phyloP scores from a whole-genome alignment of 208 protist genomes.

The Eutreptiella sp. region DNA sequence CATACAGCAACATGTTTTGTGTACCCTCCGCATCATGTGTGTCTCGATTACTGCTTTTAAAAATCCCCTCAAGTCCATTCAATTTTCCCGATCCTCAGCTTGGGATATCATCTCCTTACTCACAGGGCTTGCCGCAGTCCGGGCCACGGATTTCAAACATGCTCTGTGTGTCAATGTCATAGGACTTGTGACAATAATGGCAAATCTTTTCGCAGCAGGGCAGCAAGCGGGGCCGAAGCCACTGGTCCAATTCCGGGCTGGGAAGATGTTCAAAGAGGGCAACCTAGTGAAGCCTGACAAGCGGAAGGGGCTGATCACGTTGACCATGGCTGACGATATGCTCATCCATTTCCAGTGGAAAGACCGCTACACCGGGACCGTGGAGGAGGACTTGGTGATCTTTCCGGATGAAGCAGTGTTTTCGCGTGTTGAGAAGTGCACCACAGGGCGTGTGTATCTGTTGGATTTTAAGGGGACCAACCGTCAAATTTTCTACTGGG shows the following conservation, averaged over 20 bases:
- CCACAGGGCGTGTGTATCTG: constrained; percentile 41
- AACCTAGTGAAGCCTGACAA: constrained; percentile 33
- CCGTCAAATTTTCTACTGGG: constrained; percentile 45
- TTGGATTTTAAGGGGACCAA: constrained; percentile 36
- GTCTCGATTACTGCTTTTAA: no score
- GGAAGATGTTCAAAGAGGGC: constrained; percentile 37
- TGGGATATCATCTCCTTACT: no score
- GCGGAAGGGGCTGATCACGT: constrained; percentile 33
- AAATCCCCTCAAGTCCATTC: no score
- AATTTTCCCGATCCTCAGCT: no score
- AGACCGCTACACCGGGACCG: constrained; percentile 26
- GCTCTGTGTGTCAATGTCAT: no score
- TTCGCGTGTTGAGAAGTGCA: constrained; percentile 36
- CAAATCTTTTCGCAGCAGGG: constrained; percentile 9
- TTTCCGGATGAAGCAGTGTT: constrained; percentile 45
- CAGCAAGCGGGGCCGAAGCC: constrained; percentile 30
- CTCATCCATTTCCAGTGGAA: constrained; percentile 42
- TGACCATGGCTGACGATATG: constrained; percentile 27
- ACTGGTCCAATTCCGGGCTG: constrained; percentile 30
- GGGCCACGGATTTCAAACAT: no score
- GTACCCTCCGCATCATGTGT: no score
- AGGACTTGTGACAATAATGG: no score
- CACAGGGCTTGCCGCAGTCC: no score
- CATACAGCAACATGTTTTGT: no score
- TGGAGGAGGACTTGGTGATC: constrained; percentile 42